These are phyloP conservation scores for Sugiyamaella castrensis DNA, from an alignment of 1,139 yeast species.

Conservation along the genomic window DNA sequence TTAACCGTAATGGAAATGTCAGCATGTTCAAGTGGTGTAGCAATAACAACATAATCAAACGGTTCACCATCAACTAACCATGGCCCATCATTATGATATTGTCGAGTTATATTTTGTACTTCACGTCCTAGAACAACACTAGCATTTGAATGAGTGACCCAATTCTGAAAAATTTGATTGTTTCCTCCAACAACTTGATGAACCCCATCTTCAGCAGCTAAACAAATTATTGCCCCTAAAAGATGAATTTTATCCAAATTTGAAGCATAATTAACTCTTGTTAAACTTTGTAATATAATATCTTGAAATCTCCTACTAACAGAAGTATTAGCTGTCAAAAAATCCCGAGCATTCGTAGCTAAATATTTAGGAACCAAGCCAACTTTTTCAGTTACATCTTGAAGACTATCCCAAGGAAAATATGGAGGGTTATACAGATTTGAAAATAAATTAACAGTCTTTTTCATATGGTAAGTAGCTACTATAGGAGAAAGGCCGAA, in stretches of 20 bases:
- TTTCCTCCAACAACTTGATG: conserved; percentile 43
- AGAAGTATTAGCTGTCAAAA: conserved; percentile 25
- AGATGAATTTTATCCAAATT: conserved; percentile 41
- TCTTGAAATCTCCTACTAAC: conserved; percentile 30
- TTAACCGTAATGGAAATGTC: conserved; percentile 21
- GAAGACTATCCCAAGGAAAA: conserved; percentile 35
- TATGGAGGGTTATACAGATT: conserved; percentile 28
- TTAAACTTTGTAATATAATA: conserved; percentile 40
- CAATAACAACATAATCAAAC: conserved; percentile 45
- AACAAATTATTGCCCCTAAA: conserved; percentile 41
- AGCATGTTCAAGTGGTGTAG: conserved; percentile 41
- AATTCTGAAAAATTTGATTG: conserved; percentile 40
- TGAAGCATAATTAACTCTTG: conserved; percentile 45
- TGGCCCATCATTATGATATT: conserved; percentile 4
- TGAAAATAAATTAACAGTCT: conserved; percentile 27
- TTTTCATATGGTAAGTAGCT: conserved; percentile 23
- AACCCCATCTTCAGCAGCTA: conserved; percentile 38
- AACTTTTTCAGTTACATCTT: conserved; percentile 20
- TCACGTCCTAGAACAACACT: conserved; percentile 29
- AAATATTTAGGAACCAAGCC: conserved; percentile 26
- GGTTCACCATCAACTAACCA: conserved; percentile 27
- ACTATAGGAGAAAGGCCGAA: conserved; percentile 35
- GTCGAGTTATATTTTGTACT: conserved; percentile 29
- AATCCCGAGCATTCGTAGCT: conserved; percentile 5
- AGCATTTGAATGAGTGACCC: conserved; percentile 39